phyloP scores from a whole-genome alignment of 768 basidiomycete genomes.

The Tubosaeta sp. region DNA sequence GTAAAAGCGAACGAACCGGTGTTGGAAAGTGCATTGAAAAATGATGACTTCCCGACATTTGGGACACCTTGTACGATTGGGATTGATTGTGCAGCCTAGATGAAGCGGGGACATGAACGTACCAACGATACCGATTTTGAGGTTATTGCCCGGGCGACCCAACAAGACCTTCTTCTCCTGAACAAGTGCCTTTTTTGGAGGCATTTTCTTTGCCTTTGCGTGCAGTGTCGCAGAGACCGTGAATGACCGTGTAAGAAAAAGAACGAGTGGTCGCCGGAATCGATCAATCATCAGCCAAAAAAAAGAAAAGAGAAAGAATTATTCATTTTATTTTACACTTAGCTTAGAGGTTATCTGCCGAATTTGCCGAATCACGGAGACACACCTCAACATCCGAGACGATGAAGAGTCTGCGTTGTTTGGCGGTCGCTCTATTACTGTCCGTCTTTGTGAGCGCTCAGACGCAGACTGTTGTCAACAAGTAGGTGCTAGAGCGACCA shows the following conservation, averaged over 20 bases:
- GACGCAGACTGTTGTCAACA: constrained; percentile 43
- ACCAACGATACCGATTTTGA: constrained; percentile 99
- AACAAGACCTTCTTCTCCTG: constrained; percentile 84
- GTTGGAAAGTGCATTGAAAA: constrained; percentile 94
- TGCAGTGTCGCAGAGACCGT: constrained; percentile 36
- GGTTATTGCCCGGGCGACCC: constrained; percentile 92
- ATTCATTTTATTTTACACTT: constrained; percentile 3
- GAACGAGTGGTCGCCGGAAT: constrained; percentile 19
- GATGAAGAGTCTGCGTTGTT: constrained; percentile 15
- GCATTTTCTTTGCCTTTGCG: constrained; percentile 67
- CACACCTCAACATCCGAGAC: constrained; percentile 6
- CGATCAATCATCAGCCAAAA: constrained; percentile 30
- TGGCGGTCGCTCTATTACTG: constrained; percentile 17
- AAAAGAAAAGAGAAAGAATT: background rate
- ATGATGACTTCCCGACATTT: constrained; percentile 98
- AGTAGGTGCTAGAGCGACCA: constrained; percentile 34
- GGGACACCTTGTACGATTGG: constrained; percentile 60
- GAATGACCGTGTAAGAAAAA: constrained; percentile 25
- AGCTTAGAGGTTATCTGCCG: constrained; percentile 20
- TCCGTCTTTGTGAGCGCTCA: constrained; percentile 36
- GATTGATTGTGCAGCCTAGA: background rate
- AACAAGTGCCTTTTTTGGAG: constrained; percentile 78
- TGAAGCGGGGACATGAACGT: constrained; percentile 31
- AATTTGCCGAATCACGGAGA: background rate
- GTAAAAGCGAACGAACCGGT: constrained; percentile 53